Evolutionary conservation across 495 filamentous ascomycete species (phyloP), one percentile per base, ranked within the genome.

Genomic region (Trichoderma erinaceum): DNA sequence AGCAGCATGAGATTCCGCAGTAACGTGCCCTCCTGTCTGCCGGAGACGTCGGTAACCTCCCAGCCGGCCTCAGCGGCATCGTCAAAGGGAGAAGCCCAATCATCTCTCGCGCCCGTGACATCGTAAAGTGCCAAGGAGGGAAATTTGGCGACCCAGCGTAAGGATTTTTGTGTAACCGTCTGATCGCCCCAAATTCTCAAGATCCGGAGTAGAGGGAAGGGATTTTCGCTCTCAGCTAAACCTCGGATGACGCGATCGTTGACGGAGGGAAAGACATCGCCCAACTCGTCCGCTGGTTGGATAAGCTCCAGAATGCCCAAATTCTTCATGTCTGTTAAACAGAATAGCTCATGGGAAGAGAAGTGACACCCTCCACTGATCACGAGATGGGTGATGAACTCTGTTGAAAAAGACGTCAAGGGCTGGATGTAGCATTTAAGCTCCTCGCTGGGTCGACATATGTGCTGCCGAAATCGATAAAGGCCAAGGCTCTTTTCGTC

Each of bases 231-330:
- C 35, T 71, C 64, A 4, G 72, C 64, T 77, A 77, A 80, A 3
- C 71, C 71, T 65, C 70, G 70, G 38, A 78, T 32, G 10, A 79
- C 61, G 11, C 71, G 61, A 65, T 80, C 77, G 16, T 41, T 74
- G 13, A 79, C 5, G 44, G 61, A 50, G 46, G 66, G 61, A 43
- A 66, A 41, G 6, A 32, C 32, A 21, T 41, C 13, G 4, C 27
- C 18, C 38, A 41, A 5, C 16, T 68, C 41, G 13, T 23, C 48
- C 0, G 3, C 11, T 6, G 50, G 67, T n/a, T 73, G 70, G 21
- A 74, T 63, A 8, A 79, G 66, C 50, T 78, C 72, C 3, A 80
- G 73, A 7, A 76, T 71, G 12, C 68, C 77, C 4, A 80, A 66
- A 35, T 75, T 76, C 52, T 68, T 71, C 21, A 80, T 64, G 5